Base-by-base conservation (phyloP, 306 rosid species). In the Rosa multiflora region DNA sequence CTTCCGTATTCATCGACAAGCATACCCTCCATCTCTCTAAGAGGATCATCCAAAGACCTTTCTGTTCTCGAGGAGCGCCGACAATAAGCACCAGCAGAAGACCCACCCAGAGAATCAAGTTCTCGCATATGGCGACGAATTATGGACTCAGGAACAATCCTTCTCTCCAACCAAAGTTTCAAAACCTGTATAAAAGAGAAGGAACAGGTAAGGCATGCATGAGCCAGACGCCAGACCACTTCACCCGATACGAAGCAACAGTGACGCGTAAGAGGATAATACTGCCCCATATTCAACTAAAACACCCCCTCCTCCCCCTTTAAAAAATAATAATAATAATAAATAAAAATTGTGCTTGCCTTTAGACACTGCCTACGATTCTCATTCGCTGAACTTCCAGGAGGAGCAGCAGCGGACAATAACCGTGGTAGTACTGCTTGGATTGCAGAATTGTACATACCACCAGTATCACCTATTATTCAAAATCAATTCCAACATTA, bases 11-110 rank as follows among this genome's bases (percentile, higher is more conserved):
- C 99, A 29, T 94, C 97, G 67, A 92, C 99, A 87, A 87, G 92
- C 99, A 94, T 92, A 79, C 99, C 99, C 92, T 92, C 99, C 97
- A 94, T 91, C 77, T 94, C 99, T 85, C 97, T 89, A 76, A 92
- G 83, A 77, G 99, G 99, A 84, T 94, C 99, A 82, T 94, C 95
- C 80, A 94, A 76, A 61, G 99, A 86, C 81, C 99, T 89, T 83
- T 91, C 97, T 14, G 94, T 94, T 85, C 95, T 94, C 51, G 87
- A 72, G 15, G 97, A 74, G 67, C 99, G 97, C 44, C 97, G 90
- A 66, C 90, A 82, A 74, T 77, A 86, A 62, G 88, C 82, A 82
- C 94, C 94, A 3, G 86, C 77, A 64, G 92, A 82, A 70, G 91
- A 78, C 68, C 86, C 86, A 48, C 79, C 78, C 59, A 80, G 80